phyloP scores from a whole-genome alignment of 1,139 yeast species.

The Lizanozyma gosingica region DNA sequence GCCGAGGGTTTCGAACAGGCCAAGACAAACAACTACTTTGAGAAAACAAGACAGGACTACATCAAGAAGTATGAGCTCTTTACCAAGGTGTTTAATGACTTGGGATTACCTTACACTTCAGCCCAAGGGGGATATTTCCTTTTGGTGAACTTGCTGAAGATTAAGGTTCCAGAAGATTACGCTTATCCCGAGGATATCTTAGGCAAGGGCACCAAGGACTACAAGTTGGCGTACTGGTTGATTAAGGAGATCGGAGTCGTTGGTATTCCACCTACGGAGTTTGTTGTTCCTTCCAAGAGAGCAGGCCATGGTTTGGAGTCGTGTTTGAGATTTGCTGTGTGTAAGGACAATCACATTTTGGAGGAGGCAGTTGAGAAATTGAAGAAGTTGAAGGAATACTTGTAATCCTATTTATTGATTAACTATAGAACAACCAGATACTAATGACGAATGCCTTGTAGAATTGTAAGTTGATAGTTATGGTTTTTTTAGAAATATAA shows the following conservation, averaged over 20 bases:
- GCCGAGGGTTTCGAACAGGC: slow-evolving; percentile 68
- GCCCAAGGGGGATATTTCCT: slow-evolving; percentile 94
- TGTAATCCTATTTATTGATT: slow-evolving; percentile 13
- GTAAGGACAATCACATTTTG: slow-evolving; percentile 78
- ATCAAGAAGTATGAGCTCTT: slow-evolving; percentile 61
- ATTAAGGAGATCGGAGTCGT: slow-evolving; percentile 90
- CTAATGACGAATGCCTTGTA: neutral
- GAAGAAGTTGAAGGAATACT: slow-evolving; percentile 56
- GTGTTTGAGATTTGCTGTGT: slow-evolving; percentile 86
- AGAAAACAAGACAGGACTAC: slow-evolving; percentile 58
- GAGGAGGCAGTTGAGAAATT: slow-evolving; percentile 77
- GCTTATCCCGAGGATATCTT: slow-evolving; percentile 62
- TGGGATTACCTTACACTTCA: slow-evolving; percentile 76
- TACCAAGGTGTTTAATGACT: slow-evolving; percentile 71
- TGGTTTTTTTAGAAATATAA: too few relatives aligned
- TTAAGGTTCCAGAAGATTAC: slow-evolving; percentile 68
- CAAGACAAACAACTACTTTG: slow-evolving; percentile 54
- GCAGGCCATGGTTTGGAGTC: slow-evolving; percentile 73
- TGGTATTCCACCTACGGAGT: slow-evolving; percentile 94
- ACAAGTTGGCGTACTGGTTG: slow-evolving; percentile 85
- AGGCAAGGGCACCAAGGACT: slow-evolving; percentile 66
- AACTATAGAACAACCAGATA: neutral
- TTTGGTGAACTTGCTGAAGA: slow-evolving; percentile 75
- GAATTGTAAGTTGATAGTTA: too few relatives aligned
- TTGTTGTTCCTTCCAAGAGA: slow-evolving; percentile 51